Conservation (phyloP, 495 filamentous ascomycete genomes). For the Lophium mytilinum region DNA sequence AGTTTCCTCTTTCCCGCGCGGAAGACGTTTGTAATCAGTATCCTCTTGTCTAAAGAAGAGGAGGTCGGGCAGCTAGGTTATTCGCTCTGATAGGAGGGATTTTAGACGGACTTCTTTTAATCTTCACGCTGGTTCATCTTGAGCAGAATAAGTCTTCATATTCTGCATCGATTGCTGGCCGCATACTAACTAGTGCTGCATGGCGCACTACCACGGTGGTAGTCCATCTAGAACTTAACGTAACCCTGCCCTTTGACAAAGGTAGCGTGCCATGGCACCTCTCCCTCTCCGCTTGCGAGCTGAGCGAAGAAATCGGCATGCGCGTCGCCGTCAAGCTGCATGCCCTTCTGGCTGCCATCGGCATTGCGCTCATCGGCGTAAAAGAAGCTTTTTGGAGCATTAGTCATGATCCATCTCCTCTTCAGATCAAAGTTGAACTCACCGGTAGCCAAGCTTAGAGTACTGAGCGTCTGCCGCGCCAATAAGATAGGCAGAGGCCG, state of each 20-base stretch:
- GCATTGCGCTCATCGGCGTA: constrained; percentile 37
- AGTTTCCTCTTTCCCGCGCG: too few relatives aligned
- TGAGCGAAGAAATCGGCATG: constrained; percentile 35
- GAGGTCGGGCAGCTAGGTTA: too few relatives aligned
- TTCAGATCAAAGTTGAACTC: constrained; percentile 14
- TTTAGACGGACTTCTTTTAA: too few relatives aligned
- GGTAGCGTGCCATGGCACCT: constrained; percentile 36
- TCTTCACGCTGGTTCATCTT: too few relatives aligned
- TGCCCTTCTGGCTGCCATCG: constrained; percentile 25
- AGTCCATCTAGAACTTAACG: too few relatives aligned
- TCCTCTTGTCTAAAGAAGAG: too few relatives aligned
- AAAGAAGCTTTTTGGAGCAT: constrained; percentile 31
- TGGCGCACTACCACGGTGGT: too few relatives aligned
- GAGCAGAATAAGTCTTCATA: too few relatives aligned
- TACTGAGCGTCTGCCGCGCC: constrained; percentile 33
- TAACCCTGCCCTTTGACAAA: constrained; percentile 38
- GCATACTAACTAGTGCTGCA: too few relatives aligned
- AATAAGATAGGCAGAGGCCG: constrained; percentile 35
- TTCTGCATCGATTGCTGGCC: too few relatives aligned
- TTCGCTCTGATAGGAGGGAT: too few relatives aligned
- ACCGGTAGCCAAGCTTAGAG: constrained; percentile 34
- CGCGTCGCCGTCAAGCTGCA: constrained; percentile 28
- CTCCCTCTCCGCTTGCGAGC: constrained; percentile 26
- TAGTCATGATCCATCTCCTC: constrained; percentile 1
- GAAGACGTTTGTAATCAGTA: too few relatives aligned